Percentiles rank a stretch among this genome's conserved stretches.
Evolutionary conservation across 2,329 filamentous ascomycete genomes (phyloP).

Genomic region (Penicillium sp.): DNA sequence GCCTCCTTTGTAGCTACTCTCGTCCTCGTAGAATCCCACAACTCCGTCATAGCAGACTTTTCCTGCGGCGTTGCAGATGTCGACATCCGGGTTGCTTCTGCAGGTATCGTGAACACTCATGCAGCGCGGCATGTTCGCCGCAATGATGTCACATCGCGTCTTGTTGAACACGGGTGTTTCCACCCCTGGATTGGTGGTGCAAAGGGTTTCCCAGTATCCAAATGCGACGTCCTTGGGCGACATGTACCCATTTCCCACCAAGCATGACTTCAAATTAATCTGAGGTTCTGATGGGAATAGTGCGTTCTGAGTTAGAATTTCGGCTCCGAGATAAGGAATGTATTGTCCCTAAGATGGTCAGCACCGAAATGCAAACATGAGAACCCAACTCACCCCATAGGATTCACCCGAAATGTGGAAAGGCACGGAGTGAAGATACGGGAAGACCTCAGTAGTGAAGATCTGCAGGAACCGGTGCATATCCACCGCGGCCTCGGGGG

Average conservation of each 20-base stretch:
- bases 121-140: conserved; percentile 48
- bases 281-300: conserved; percentile 43
- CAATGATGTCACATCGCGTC: conserved; percentile 50
- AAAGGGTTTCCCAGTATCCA: conserved; percentile 51
- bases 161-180: conserved; percentile 46
- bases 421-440: conserved; percentile 37
- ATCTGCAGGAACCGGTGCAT: conserved; percentile 54
- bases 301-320: conserved; percentile 49
- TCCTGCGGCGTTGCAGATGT: conserved; percentile 18
- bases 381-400: conserved; percentile 42
- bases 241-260: conserved; percentile 52
- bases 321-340: conserved; percentile 46
- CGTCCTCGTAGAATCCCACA: conserved; percentile 21
- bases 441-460: conserved; percentile 50
- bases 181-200: conserved; percentile 49
- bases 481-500: conserved; percentile 49
- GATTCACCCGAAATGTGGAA: conserved; percentile 54
- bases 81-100: conserved; percentile 15
- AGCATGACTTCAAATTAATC: conserved; percentile 46
- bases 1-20: conserved; percentile 18
- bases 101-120: conserved; percentile 45
- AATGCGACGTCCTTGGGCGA: conserved; percentile 44
- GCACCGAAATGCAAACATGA: not conserved
- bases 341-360: conserved; percentile 47
- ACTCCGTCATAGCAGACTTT: conserved; percentile 18